Evolutionary conservation across 306 rosid species (phyloP).

Genomic region (Citrullus amarus): DNA sequence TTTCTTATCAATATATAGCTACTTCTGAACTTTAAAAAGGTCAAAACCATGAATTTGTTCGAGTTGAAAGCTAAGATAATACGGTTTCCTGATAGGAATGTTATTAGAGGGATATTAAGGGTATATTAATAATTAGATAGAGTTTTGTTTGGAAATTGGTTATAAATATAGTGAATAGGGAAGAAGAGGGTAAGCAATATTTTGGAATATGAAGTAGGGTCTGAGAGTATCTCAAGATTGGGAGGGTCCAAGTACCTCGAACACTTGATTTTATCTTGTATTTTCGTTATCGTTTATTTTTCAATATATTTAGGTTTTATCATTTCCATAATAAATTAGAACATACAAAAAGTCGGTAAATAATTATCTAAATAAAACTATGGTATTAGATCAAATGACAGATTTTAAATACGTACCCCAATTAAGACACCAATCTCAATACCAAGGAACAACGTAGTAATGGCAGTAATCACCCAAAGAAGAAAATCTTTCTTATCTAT

Average conservation of each 20-base stretch:
- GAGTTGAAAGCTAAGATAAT: not conserved
- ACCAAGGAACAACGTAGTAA: slow-evolving; percentile 72
- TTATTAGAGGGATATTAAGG: too few relatives aligned
- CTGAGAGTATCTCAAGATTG: too few relatives aligned
- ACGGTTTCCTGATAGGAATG: not conserved
- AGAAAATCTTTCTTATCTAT: slow-evolving; percentile 90
- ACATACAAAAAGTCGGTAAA: not conserved
- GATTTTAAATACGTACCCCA: slow-evolving; percentile 58
- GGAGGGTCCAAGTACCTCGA: too few relatives aligned
- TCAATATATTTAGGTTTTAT: too few relatives aligned
- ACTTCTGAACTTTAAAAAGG: not conserved
- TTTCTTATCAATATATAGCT: not conserved
- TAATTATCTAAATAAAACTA: not conserved
- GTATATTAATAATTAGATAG: too few relatives aligned
- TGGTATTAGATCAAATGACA: not conserved
- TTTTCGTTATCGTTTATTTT: too few relatives aligned
- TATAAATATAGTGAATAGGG: too few relatives aligned
- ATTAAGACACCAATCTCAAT: slow-evolving; percentile 91
- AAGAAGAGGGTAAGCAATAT: too few relatives aligned
- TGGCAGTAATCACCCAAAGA: slow-evolving; percentile 86
- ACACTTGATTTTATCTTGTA: too few relatives aligned
- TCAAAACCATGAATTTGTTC: not conserved
- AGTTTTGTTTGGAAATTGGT: too few relatives aligned
- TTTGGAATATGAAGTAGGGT: too few relatives aligned
- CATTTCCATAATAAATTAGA: not conserved